phyloP scores from a whole-genome alignment of 805 yeast species.

The Candida ipomoeae region DNA sequence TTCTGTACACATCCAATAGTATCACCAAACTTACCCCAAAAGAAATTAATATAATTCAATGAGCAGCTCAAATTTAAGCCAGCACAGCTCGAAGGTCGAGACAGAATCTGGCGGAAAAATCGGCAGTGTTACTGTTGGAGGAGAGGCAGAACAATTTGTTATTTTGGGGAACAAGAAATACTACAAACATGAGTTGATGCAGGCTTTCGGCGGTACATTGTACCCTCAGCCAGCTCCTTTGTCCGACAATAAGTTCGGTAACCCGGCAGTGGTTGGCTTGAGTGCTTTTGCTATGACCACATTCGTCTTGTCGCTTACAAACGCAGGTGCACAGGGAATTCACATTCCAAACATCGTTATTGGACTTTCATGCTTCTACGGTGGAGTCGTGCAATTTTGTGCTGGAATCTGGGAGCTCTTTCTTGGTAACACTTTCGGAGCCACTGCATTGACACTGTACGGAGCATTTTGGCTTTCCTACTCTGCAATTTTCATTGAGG shows the following conservation, averaged over 20 bases:
- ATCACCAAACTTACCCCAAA: neutral
- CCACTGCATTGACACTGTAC: conserved; percentile 47
- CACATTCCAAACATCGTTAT: conserved; percentile 39
- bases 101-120: neutral
- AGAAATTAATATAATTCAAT: neutral
- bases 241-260: conserved; percentile 27
- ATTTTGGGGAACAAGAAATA: conserved; percentile 42
- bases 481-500: conserved; percentile 47
- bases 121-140: conserved; percentile 9
- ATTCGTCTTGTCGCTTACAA: conserved; percentile 44
- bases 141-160: conserved; percentile 40
- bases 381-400: conserved; percentile 47
- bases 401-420: conserved; percentile 50
- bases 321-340: conserved; percentile 45
- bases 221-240: conserved; percentile 35
- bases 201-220: conserved; percentile 60
- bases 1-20: neutral
- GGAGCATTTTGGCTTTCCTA: conserved; percentile 51
- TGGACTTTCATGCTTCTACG: conserved; percentile 46
- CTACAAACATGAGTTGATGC: conserved; percentile 51
- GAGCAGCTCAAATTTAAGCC: conserved; percentile 2
- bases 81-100: neutral
- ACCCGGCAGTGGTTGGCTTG: conserved; percentile 54
- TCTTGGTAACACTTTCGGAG: conserved; percentile 54
- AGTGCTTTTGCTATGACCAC: conserved; percentile 46